Percentiles rank a stretch among this genome's conserved stretches.
phyloP scores from a whole-genome alignment of 1,284 basidiomycete genomes.

The Dichomitus squalens region DNA sequence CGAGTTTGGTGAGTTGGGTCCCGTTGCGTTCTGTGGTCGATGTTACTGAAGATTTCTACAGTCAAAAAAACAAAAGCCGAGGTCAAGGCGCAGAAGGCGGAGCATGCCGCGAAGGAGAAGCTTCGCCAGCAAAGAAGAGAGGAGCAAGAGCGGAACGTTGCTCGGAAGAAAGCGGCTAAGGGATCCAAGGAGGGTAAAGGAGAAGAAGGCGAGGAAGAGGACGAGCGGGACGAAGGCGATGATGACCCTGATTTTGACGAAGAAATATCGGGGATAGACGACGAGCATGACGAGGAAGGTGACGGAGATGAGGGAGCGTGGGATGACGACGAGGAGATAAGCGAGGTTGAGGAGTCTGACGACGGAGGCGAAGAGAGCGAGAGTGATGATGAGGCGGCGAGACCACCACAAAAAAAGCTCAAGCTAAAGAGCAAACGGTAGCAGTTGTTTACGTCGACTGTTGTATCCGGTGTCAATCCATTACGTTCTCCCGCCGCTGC shows the following conservation, averaged over 20 bases:
- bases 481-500: not conserved
- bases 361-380: constrained; percentile 35
- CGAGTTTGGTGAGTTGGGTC: constrained; percentile 70
- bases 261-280: constrained; percentile 38
- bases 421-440: constrained; percentile 42
- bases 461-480: not conserved
- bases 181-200: constrained; percentile 40
- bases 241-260: constrained; percentile 40
- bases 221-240: constrained; percentile 44
- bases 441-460: not conserved
- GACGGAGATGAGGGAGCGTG: constrained; percentile 51
- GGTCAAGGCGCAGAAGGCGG: constrained; percentile 61
- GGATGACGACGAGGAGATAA: constrained; percentile 69
- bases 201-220: constrained; percentile 42
- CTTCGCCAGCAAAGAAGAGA: constrained; percentile 76
- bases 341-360: constrained; percentile 48
- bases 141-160: constrained; percentile 88
- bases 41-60: constrained; percentile 34
- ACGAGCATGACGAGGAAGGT: constrained; percentile 42
- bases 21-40: not conserved
- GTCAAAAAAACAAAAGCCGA: constrained; percentile 86
- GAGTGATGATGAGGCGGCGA: constrained; percentile 38
- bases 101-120: constrained; percentile 77
- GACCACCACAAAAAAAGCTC: constrained; percentile 42
- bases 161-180: constrained; percentile 64